These are phyloP conservation scores for Colletotrichum sp. DNA, from an alignment of 2,329 filamentous ascomycete species.

Conservation along the genomic window DNA sequence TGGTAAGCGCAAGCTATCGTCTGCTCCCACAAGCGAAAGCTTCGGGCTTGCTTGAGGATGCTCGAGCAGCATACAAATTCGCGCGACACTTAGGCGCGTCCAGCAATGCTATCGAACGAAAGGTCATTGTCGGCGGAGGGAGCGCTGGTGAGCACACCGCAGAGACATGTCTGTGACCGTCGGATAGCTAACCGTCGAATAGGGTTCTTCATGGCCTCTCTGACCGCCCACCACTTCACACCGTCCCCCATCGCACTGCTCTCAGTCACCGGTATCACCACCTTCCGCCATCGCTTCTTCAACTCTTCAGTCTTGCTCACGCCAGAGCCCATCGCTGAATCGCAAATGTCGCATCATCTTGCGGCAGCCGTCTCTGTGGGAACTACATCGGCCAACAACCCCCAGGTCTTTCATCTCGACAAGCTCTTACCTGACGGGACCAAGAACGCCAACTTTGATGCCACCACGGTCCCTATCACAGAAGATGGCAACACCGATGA, in stretches of 20 bases:
- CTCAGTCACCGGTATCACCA: slow-evolving; percentile 38
- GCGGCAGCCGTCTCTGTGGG: slow-evolving; percentile 28
- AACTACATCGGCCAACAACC: slow-evolving; percentile 16
- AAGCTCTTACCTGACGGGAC: slow-evolving; percentile 29
- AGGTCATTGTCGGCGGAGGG: slow-evolving; percentile 35
- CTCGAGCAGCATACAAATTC: slow-evolving; percentile 34
- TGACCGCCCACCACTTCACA: slow-evolving; percentile 31
- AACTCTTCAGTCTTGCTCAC: slow-evolving; percentile 34
- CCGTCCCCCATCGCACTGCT: slow-evolving; percentile 36
- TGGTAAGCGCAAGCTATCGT: slow-evolving; percentile 39
- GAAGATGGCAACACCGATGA: not conserved
- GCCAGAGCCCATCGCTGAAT: slow-evolving; percentile 28
- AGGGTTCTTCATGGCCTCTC: slow-evolving; percentile 36
- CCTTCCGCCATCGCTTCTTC: slow-evolving; percentile 40
- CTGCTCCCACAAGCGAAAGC: slow-evolving; percentile 36
- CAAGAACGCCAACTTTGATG: slow-evolving; percentile 23
- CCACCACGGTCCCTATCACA: not conserved
- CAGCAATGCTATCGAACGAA: slow-evolving; percentile 14
- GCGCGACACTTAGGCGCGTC: slow-evolving; percentile 25
- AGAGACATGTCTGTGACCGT: not conserved
- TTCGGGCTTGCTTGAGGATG: slow-evolving; percentile 33
- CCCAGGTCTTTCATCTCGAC: slow-evolving; percentile 27
- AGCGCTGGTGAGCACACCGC: slow-evolving; percentile 33
- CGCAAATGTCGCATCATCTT: slow-evolving; percentile 27
- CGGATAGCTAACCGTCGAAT: not conserved